Percentiles rank a stretch among this genome's conserved stretches.
phyloP scores from a whole-genome alignment of 2,329 filamentous ascomycete species.

The Tolypocladium paradoxum region DNA sequence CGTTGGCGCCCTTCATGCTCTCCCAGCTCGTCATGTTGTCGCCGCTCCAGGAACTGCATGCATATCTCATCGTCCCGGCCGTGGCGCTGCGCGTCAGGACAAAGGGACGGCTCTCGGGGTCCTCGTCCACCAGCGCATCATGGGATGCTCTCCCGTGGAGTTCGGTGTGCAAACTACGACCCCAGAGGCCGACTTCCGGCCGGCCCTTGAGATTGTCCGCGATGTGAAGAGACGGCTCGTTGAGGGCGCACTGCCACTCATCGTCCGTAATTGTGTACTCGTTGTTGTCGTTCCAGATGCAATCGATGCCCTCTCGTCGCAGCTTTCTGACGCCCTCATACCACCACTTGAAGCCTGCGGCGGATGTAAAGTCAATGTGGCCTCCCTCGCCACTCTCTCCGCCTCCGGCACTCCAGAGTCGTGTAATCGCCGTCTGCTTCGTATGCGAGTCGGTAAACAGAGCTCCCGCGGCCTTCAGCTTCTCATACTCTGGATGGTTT shows the following conservation, averaged over 20 bases:
- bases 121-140: constrained; percentile 49
- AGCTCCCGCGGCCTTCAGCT: constrained; percentile 44
- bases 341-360: constrained; percentile 60
- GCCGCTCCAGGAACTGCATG: constrained; percentile 62
- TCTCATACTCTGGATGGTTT: constrained; percentile 56
- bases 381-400: constrained; percentile 57
- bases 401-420: constrained; percentile 58
- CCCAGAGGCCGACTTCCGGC: constrained; percentile 55
- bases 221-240: constrained; percentile 26
- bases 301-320: constrained; percentile 54
- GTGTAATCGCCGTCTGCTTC: constrained; percentile 39
- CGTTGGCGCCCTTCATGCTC: constrained; percentile 61
- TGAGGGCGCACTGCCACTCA: constrained; percentile 50
- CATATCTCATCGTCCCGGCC: constrained; percentile 58
- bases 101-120: constrained; percentile 51
- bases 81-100: constrained; percentile 62
- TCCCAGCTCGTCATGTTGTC: constrained; percentile 68
- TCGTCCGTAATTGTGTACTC: constrained; percentile 60
- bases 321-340: constrained; percentile 54
- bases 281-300: constrained; percentile 74
- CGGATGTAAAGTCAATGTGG: constrained; percentile 66
- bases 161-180: constrained; percentile 58
- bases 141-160: constrained; percentile 61
- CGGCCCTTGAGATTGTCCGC: constrained; percentile 18
- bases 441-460: constrained; percentile 46